Percentiles rank a stretch among this genome's conserved stretches.
phyloP scores from a whole-genome alignment of 192 early-diverging fungal species.

The Coemansia sp. region DNA sequence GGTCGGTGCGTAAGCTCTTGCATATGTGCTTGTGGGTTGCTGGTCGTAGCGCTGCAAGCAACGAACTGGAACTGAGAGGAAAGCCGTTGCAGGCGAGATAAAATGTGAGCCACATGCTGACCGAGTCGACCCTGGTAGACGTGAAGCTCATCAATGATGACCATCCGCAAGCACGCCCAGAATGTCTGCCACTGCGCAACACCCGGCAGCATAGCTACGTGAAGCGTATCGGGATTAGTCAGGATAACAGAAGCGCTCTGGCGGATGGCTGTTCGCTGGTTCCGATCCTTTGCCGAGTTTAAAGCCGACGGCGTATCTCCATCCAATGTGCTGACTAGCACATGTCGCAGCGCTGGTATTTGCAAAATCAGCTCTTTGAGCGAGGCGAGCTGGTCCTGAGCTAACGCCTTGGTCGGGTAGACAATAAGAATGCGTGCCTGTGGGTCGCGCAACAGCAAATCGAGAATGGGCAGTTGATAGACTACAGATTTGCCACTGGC shows the following conservation, averaged over 20 bases:
- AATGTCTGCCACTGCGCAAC: slow-evolving; percentile 59
- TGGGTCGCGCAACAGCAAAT: slow-evolving; percentile 49
- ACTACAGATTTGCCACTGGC: slow-evolving; percentile 81
- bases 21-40: slow-evolving; percentile 52
- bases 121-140: slow-evolving; percentile 69
- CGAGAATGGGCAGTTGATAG: slow-evolving; percentile 70
- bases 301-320: slow-evolving; percentile 10
- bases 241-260: slow-evolving; percentile 61
- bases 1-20: background rate
- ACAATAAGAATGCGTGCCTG: slow-evolving; percentile 57
- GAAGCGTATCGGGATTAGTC: slow-evolving; percentile 84
- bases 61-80: slow-evolving; percentile 60
- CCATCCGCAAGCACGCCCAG: slow-evolving; percentile 54
- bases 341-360: slow-evolving; percentile 24
- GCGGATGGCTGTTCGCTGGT: slow-evolving; percentile 53
- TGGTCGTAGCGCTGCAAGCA: slow-evolving; percentile 72
- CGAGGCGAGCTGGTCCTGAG: slow-evolving; percentile 71
- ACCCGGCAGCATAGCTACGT: slow-evolving; percentile 65
- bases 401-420: slow-evolving; percentile 82
- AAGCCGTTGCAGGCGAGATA: slow-evolving; percentile 58
- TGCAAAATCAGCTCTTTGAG: slow-evolving; percentile 37
- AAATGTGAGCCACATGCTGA: slow-evolving; percentile 61
- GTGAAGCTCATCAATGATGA: slow-evolving; percentile 80
- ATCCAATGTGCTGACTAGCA: slow-evolving; percentile 37
- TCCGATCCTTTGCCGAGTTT: background rate